Percentiles rank a stretch among this genome's conserved stretches.
These are phyloP conservation scores for Umbelopsis ramanniana DNA, from an alignment of 192 early-diverging fungal genomes.

Conservation along the genomic window DNA sequence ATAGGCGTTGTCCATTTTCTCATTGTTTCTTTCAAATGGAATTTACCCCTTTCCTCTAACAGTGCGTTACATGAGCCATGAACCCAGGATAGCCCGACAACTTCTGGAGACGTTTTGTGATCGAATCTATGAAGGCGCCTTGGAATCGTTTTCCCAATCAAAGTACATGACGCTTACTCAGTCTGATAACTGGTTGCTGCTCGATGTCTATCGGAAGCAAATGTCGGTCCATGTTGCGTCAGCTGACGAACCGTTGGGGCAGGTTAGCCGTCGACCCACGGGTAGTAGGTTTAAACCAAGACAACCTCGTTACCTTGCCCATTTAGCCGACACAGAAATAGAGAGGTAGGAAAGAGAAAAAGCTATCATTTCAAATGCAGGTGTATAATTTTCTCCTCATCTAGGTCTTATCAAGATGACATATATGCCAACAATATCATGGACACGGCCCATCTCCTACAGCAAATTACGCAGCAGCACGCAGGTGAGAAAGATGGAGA, in stretches of 20 bases:
- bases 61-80: background rate
- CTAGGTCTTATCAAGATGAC: conserved; percentile 26
- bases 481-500: conserved; percentile 5
- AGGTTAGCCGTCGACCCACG: background rate
- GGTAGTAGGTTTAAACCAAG: conserved; percentile 28
- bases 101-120: background rate
- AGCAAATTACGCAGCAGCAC: background rate
- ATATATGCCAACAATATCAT: conserved; percentile 40
- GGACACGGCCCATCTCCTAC: conserved; percentile 23
- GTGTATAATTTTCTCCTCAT: background rate
- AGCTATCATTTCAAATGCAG: too few relatives aligned
- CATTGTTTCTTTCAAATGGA: background rate
- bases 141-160: background rate
- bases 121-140: conserved; percentile 7
- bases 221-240: background rate
- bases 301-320: conserved; percentile 28
- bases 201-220: background rate
- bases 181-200: conserved; percentile 1
- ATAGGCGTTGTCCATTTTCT: background rate
- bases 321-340: conserved; percentile 2
- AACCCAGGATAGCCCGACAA: background rate
- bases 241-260: background rate
- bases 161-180: background rate
- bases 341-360: conserved; percentile 15
- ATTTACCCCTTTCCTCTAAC: background rate